phyloP scores from a whole-genome alignment of 2,329 filamentous ascomycete genomes.

The Fusarium veterinarium region DNA sequence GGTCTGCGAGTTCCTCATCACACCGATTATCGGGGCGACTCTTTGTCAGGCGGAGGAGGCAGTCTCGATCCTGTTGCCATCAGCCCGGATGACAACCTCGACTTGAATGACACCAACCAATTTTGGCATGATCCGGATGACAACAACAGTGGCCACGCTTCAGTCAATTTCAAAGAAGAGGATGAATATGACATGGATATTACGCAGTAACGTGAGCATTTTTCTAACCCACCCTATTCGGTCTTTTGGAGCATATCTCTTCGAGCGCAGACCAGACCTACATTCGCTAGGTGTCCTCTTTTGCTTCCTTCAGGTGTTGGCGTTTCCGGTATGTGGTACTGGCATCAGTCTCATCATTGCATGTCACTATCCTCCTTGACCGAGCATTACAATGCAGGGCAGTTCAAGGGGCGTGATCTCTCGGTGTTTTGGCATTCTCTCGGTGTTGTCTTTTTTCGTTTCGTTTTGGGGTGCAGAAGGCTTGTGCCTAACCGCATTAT shows the following conservation, averaged over 20 bases:
- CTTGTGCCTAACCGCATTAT: conserved; percentile 38
- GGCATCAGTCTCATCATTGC: conserved; percentile 24
- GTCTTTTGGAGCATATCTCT: background rate
- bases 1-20: conserved; percentile 92
- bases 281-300: background rate
- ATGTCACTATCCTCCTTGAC: conserved; percentile 20
- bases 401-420: conserved; percentile 16
- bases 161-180: conserved; percentile 89
- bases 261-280: background rate
- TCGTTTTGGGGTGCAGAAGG: conserved; percentile 26
- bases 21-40: conserved; percentile 89
- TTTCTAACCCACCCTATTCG: conserved; percentile 1
- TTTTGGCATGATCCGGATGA: conserved; percentile 78
- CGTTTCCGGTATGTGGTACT: conserved; percentile 35
- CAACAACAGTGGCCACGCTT: conserved; percentile 74
- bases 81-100: conserved; percentile 57
- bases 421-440: conserved; percentile 38
- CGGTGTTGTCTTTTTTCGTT: conserved; percentile 12
- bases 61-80: conserved; percentile 53
- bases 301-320: conserved; percentile 28
- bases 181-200: conserved; percentile 92
- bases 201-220: conserved; percentile 48
- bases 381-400: conserved; percentile 7
- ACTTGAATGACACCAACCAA: conserved; percentile 63
- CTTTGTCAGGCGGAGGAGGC: conserved; percentile 63